A percentile compares a stretch with the other conserved stretches of the same genome.
phyloP scores from a whole-genome alignment of 2,329 filamentous ascomycete genomes.

The Knufia fluminis region DNA sequence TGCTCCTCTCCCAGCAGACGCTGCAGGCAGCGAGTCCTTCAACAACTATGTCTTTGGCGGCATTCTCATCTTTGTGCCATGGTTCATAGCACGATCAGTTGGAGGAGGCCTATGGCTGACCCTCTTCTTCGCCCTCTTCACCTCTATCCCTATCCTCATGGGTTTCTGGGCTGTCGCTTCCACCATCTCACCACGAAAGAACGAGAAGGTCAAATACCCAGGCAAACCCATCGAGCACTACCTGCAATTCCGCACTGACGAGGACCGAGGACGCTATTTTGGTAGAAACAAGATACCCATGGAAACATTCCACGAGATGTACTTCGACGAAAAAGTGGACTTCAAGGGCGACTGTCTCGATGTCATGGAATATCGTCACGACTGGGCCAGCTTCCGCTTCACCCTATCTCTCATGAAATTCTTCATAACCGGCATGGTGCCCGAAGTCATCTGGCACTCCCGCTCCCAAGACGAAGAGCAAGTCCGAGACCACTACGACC shows the following conservation, averaged over 20 bases:
- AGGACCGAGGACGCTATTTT: constrained; percentile 38
- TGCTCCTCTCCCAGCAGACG: constrained; percentile 85
- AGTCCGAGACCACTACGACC: constrained; percentile 86
- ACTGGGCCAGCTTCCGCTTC: constrained; percentile 94
- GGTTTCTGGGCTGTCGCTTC: constrained; percentile 76
- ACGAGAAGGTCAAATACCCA: constrained; percentile 80
- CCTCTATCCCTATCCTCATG: constrained; percentile 67
- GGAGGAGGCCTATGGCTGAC: constrained; percentile 79
- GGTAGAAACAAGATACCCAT: constrained; percentile 54
- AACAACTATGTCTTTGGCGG: constrained; percentile 69
- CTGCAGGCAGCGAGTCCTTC: constrained; percentile 74
- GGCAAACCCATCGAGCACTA: constrained; percentile 87
- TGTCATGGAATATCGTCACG: constrained; percentile 84
- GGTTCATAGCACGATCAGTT: constrained; percentile 72
- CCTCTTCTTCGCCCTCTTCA: constrained; percentile 74
- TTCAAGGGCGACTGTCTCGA: constrained; percentile 92
- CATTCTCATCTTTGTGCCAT: constrained; percentile 61
- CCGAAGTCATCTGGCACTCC: constrained; percentile 86
- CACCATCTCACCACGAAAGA: constrained; percentile 74
- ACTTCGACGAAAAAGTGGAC: constrained; percentile 88
- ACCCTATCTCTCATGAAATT: constrained; percentile 76
- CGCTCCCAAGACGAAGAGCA: constrained; percentile 93
- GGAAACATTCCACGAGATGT: constrained; percentile 96
- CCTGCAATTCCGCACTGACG: constrained; percentile 42
- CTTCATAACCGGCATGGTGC: constrained; percentile 79